Evolutionary conservation across 495 filamentous ascomycete genomes (phyloP).

Genomic region (Wilcoxina mikolae): DNA sequence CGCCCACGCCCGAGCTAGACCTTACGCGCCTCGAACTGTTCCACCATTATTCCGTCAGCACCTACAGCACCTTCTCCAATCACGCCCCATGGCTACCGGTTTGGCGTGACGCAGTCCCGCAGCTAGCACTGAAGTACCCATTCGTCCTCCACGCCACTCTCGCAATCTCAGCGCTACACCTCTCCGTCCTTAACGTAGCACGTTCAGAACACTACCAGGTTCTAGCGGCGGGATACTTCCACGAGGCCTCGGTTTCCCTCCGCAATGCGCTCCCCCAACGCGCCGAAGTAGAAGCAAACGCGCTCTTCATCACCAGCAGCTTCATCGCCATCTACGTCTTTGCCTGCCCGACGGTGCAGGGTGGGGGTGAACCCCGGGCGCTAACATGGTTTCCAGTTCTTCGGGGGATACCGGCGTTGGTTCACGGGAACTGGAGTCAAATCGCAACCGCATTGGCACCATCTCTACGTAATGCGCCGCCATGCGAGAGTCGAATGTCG

Average conservation of each 20-base stretch:
- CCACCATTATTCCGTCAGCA: conserved; percentile 20
- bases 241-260: conserved; percentile 1
- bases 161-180: conserved; percentile 31
- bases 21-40: conserved; percentile 22
- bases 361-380: neutral
- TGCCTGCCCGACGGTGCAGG: neutral
- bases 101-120: conserved; percentile 30
- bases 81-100: conserved; percentile 1
- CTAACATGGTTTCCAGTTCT: conserved; percentile 4
- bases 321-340: conserved; percentile 8
- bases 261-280: neutral
- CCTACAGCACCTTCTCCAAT: conserved; percentile 11
- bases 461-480: neutral
- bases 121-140: conserved; percentile 27
- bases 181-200: neutral
- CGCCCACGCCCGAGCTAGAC: neutral
- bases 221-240: conserved; percentile 2
- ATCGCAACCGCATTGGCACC: neutral
- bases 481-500: neutral
- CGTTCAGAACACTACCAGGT: conserved; percentile 1
- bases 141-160: conserved; percentile 32
- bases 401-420: neutral
- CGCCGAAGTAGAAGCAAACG: neutral
- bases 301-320: conserved; percentile 1
- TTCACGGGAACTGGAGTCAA: neutral